These are phyloP conservation scores for Sphagnurus paluster DNA, from an alignment of 1,284 basidiomycete genomes.

Conservation along the genomic window DNA sequence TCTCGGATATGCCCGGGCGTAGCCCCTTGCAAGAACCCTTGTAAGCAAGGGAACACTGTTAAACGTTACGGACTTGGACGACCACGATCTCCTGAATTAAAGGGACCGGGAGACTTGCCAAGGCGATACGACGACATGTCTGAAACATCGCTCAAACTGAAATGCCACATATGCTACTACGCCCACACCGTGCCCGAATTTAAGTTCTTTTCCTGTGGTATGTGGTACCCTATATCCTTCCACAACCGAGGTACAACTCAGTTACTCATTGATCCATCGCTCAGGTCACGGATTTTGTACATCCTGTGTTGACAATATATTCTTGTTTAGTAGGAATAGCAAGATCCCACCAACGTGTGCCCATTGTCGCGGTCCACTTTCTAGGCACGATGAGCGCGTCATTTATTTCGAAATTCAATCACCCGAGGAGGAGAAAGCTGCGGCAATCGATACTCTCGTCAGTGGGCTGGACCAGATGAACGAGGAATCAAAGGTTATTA, in stretches of 20 bases:
- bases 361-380: conserved; percentile 15
- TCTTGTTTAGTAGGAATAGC: conserved; percentile 8
- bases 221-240: conserved; percentile 11
- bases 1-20: too few relatives aligned
- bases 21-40: too few relatives aligned
- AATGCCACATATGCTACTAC: conserved; percentile 29
- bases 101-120: too few relatives aligned
- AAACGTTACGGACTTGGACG: too few relatives aligned
- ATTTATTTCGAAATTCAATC: conserved; percentile 32
- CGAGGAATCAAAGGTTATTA: conserved; percentile 30
- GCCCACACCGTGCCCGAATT: conserved; percentile 23
- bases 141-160: conserved; percentile 19
- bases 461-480: conserved; percentile 34
- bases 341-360: conserved; percentile 20
- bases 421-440: conserved; percentile 23
- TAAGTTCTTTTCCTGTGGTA: conserved; percentile 35
- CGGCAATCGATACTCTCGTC: conserved; percentile 23
- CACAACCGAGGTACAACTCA: background rate
- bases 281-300: conserved; percentile 31
- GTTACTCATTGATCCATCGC: conserved; percentile 4
- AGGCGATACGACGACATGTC: conserved; percentile 1
- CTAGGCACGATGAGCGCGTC: conserved; percentile 11
- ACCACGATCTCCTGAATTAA: background rate
- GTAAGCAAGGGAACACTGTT: too few relatives aligned
- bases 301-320: conserved; percentile 21